Evolutionary conservation across 257 asterid genomes (phyloP), one percentile per base, ranked within the genome.

Genomic region (Cordia subcordata): DNA sequence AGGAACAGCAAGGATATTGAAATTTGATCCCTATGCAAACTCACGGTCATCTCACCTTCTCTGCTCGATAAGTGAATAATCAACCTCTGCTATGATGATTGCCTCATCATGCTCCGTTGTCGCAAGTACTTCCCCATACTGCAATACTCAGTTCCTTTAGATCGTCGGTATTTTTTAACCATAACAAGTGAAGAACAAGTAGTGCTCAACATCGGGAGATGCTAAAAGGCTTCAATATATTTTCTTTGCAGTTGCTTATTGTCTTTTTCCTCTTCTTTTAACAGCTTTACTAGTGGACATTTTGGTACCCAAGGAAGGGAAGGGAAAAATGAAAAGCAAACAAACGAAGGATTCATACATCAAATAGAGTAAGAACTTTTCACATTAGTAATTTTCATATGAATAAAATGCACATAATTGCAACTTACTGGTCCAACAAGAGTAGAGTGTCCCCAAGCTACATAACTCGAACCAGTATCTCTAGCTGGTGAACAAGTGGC

Each of bases 391-490:
- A 11, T 16, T 16, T 47, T 64, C 49, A 9, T 56, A 53, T 52
- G 56, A 13, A 51, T 20, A 15, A 57, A 50, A n/a, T 61, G 9
- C 13, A 55, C 11, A 6, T 47, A 63, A 65, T 0, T 14, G 21
- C 18, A 50, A 80, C 96, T 82, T 67, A 87, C 96, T 55, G 96
- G 95, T 47, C 95, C 96, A 65, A 90, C 95, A 52, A 87, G 95
- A 62, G 97, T 86, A 52, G 95, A 90, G 75, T 90, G 97, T 37
- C 96, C 96, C 96, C 94, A 87, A 55, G 95, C 95, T 60, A 90
- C 94, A 75, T 90, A 87, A 68, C 79, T 77, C 21, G 96, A 76
- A 56, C 72, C 69, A 70, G 59, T 10, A 68, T 85, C 97, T 79
- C 96, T 75, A 37, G 97, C 94, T 32, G 95, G 97, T 57, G 95